phyloP scores from a whole-genome alignment of 1,139 yeast genomes.

The Yarrowia galli region DNA sequence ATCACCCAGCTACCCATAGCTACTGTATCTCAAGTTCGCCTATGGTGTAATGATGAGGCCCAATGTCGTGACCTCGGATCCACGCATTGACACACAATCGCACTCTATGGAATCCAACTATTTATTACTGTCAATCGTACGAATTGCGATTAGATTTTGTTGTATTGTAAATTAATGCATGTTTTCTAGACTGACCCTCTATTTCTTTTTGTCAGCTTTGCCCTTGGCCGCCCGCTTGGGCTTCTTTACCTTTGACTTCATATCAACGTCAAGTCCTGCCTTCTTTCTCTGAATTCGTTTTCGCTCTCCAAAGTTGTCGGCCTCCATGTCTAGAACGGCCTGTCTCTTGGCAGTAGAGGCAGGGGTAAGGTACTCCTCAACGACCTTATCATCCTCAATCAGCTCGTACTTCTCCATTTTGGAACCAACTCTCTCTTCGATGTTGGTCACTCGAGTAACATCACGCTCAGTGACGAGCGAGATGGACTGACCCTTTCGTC shows the following conservation, averaged over 20 bases:
- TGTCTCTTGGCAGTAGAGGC: constrained; percentile 88
- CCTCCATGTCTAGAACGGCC: constrained; percentile 91
- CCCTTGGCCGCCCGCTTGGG: constrained; percentile 12
- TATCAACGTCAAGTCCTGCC: constrained; percentile 42
- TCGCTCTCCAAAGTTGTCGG: constrained; percentile 83
- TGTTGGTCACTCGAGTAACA: constrained; percentile 78
- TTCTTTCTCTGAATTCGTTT: constrained; percentile 62
- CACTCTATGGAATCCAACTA: not conserved
- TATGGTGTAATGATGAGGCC: too few relatives aligned
- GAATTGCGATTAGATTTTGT: not conserved
- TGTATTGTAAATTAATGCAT: constrained; percentile 4
- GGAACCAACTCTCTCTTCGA: constrained; percentile 81
- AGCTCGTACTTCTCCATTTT: constrained; percentile 77
- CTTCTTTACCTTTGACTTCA: constrained; percentile 29
- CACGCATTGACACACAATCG: not conserved
- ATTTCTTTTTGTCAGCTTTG: constrained; percentile 11
- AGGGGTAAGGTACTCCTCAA: constrained; percentile 65
- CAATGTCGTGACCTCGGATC: not conserved
- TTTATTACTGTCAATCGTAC: not conserved
- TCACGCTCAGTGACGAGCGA: constrained; percentile 87
- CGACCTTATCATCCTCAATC: constrained; percentile 76
- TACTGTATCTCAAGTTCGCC: too few relatives aligned
- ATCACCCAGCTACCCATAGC: too few relatives aligned
- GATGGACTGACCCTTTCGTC: constrained; percentile 73
- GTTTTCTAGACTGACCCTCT: not conserved